Percentiles rank a stretch among this genome's conserved stretches.
Evolutionary conservation across 257 asterid species (phyloP).

Genomic region (Nicotiana attenuata): DNA sequence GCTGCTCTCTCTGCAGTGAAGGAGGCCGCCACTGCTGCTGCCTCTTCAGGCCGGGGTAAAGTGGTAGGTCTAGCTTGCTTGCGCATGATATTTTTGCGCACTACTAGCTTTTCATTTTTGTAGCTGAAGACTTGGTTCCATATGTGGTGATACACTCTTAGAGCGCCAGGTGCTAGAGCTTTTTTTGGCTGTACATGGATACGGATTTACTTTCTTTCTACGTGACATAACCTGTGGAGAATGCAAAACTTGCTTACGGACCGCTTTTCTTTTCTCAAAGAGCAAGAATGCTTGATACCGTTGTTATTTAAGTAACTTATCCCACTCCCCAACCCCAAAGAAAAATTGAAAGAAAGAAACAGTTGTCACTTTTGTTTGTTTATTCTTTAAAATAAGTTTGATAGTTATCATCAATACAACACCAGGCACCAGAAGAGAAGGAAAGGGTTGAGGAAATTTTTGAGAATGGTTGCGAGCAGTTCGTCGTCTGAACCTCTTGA

Average conservation of each 20-base stretch:
- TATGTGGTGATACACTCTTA: neutral
- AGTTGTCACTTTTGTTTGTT: neutral
- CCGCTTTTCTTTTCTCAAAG: neutral
- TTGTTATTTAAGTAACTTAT: neutral
- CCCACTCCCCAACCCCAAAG: neutral
- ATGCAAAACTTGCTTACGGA: neutral
- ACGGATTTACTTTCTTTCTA: neutral
- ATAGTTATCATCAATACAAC: neutral
- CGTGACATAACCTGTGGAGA: neutral
- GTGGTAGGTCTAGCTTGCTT: conserved; percentile 14
- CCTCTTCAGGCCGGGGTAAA: conserved; percentile 59
- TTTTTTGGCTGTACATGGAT: neutral
- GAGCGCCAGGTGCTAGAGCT: neutral
- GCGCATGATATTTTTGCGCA: neutral
- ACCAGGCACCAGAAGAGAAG: neutral
- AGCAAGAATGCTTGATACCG: neutral
- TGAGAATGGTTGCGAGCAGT: neutral
- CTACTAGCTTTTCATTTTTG: neutral
- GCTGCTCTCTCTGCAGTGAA: conserved; percentile 93
- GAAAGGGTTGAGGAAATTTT: neutral
- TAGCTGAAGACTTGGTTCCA: neutral
- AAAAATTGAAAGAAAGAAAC: neutral
- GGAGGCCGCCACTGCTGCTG: conserved; percentile 52
- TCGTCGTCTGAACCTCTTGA: neutral
- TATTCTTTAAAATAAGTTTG: neutral